phyloP scores from a whole-genome alignment of 139 green algal genomes.

The Chlamydomonas incerta region DNA sequence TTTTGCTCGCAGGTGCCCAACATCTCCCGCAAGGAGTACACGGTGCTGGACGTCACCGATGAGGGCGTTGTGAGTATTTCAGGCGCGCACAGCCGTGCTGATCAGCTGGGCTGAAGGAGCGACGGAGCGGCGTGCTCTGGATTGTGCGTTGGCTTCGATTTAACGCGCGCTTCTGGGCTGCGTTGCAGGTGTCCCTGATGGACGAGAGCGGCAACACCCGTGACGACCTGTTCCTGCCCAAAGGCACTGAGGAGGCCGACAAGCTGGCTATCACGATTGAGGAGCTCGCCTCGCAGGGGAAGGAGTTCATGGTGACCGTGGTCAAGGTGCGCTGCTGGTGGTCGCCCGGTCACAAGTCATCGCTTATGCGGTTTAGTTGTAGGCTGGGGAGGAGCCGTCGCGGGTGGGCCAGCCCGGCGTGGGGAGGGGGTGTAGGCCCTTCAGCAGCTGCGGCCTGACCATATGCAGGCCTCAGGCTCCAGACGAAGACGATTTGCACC shows the following conservation, averaged over 20 bases:
- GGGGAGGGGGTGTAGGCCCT: not conserved
- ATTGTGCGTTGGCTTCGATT: no score
- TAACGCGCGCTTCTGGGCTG: not conserved
- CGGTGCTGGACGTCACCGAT: constrained; percentile 95
- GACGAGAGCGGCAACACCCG: constrained; percentile 91
- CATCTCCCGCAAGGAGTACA: constrained; percentile 94
- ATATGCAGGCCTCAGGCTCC: no score
- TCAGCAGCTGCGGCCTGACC: not conserved
- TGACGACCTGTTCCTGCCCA: constrained; percentile 96
- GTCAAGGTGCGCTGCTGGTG: constrained; percentile 76
- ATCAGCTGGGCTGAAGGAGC: no score
- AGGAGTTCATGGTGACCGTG: constrained; percentile 95
- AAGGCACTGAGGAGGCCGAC: constrained; percentile 89
- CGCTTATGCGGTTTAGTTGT: no score
- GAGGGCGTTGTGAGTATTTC: constrained; percentile 95
- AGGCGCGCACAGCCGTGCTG: no score
- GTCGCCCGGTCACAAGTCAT: no score
- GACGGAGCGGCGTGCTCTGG: no score
- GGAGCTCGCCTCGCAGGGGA: constrained; percentile 85
- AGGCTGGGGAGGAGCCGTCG: no score
- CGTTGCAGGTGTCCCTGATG: constrained; percentile 89
- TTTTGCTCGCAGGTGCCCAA: constrained; percentile 83
- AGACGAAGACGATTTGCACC: no score
- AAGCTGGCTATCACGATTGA: constrained; percentile 90
- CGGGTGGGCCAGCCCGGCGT: no score